phyloP scores from a whole-genome alignment of 2,329 filamentous ascomycete species.

The Penicillium aurantiogriseum region DNA sequence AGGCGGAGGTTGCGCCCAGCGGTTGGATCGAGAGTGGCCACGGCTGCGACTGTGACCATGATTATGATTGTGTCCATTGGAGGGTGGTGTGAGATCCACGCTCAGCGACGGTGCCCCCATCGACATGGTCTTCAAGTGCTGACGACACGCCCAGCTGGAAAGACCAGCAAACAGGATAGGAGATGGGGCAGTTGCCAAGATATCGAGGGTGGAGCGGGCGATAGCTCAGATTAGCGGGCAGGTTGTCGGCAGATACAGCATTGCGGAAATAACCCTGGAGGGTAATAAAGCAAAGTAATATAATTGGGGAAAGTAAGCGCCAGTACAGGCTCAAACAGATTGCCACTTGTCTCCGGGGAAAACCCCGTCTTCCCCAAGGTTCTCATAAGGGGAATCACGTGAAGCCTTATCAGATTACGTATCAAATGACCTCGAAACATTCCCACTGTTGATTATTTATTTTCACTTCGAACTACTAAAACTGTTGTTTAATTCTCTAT shows the following conservation, averaged over 20 bases:
- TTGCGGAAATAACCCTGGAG: not conserved
- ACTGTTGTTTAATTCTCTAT: not conserved
- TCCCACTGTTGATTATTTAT: not conserved
- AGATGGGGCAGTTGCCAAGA: slow-evolving; percentile 16
- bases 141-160: slow-evolving; percentile 10
- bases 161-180: slow-evolving; percentile 6
- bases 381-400: slow-evolving; percentile 10
- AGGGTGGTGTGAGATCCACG: slow-evolving; percentile 29
- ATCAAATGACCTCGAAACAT: not conserved
- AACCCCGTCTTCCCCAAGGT: slow-evolving; percentile 7
- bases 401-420: slow-evolving; percentile 9
- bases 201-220: slow-evolving; percentile 6
- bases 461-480: not conserved
- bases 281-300: not conserved
- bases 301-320: not conserved
- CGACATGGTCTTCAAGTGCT: slow-evolving; percentile 31
- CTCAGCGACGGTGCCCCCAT: slow-evolving; percentile 31
- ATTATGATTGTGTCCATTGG: slow-evolving; percentile 28
- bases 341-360: slow-evolving; percentile 1
- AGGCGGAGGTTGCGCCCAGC: slow-evolving; percentile 30
- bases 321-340: not conserved
- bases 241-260: slow-evolving; percentile 2
- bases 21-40: slow-evolving; percentile 37
- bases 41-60: slow-evolving; percentile 29
- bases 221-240: slow-evolving; percentile 3